Percentiles rank a stretch among this genome's conserved stretches.
These are phyloP conservation scores for Ehretia macrophylla DNA, from an alignment of 257 asterid genomes.

Conservation along the genomic window DNA sequence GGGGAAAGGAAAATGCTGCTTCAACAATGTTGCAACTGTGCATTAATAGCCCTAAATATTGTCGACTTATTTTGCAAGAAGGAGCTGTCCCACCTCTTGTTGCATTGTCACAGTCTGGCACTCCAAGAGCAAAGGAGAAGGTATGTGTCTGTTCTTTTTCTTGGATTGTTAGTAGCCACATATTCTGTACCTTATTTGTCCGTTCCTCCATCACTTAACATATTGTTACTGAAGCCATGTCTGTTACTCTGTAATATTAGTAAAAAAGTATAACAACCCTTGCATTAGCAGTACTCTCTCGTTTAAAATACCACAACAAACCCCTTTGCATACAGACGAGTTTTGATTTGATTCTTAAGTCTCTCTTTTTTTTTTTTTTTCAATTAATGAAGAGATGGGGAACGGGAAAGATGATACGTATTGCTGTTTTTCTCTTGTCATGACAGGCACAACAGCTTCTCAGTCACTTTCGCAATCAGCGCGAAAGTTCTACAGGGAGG, in stretches of 20 bases:
- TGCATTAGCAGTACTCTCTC: background rate
- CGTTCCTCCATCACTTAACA: background rate
- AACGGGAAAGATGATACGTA: background rate
- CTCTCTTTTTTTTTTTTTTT: too few species aligned
- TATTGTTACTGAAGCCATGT: background rate
- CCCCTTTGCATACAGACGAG: too few species aligned
- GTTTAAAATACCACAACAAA: too few species aligned
- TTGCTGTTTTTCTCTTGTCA: conserved; percentile 9
- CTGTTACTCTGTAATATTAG: background rate
- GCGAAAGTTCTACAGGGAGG: conserved; percentile 56
- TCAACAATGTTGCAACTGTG: conserved; percentile 81
- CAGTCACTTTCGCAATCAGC: conserved; percentile 88
- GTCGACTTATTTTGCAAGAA: conserved; percentile 82
- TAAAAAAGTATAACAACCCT: background rate
- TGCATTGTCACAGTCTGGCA: conserved; percentile 82
- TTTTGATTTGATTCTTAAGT: too few species aligned
- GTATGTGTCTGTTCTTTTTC: conserved; percentile 28
- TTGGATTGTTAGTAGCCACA: conserved; percentile 1
- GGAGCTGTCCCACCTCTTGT: conserved; percentile 99
- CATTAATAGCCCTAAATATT: conserved; percentile 54
- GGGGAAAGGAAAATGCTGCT: conserved; percentile 97
- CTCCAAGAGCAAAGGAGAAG: conserved; percentile 93
- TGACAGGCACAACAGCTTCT: conserved; percentile 94
- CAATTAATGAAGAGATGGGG: background rate
- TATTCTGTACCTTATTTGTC: background rate